Percentiles rank a stretch among this genome's conserved stretches.
These are phyloP conservation scores for Lolium perenne DNA, from an alignment of 176 grass and related monocot genomes.

Conservation along the genomic window DNA sequence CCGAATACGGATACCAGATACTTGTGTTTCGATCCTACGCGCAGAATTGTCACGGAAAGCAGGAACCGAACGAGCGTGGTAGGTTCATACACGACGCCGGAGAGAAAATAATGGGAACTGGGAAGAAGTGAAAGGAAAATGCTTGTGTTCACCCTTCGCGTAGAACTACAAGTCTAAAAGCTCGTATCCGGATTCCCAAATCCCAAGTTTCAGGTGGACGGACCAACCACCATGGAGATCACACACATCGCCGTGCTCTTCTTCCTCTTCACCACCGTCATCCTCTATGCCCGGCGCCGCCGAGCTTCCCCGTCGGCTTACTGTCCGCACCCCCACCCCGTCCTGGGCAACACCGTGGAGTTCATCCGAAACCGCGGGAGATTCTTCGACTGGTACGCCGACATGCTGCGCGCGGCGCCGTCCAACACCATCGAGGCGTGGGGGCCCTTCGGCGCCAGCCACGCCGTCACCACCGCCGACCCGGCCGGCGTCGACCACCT, in stretches of 20 bases:
- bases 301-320: background rate
- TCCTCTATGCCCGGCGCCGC: conserved; percentile 27
- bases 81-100: no score
- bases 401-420: conserved; percentile 51
- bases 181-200: background rate
- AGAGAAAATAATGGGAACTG: no score
- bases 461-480: conserved; percentile 55
- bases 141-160: no score
- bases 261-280: conserved; percentile 32
- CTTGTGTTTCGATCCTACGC: no score
- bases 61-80: no score
- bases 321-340: conserved; percentile 52
- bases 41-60: no score
- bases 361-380: conserved; percentile 67
- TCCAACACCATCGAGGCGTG: conserved; percentile 61
- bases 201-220: background rate
- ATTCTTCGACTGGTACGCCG: conserved; percentile 81
- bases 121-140: no score
- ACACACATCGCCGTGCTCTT: conserved; percentile 26
- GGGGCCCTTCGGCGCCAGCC: conserved; percentile 36
- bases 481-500: conserved; percentile 62
- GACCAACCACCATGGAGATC: conserved; percentile 17
- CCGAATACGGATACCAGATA: no score
- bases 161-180: no score
- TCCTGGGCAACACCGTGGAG: conserved; percentile 67